Evolutionary conservation across 805 yeast species (phyloP).

Genomic region (Komagataella pseudopastoris): DNA sequence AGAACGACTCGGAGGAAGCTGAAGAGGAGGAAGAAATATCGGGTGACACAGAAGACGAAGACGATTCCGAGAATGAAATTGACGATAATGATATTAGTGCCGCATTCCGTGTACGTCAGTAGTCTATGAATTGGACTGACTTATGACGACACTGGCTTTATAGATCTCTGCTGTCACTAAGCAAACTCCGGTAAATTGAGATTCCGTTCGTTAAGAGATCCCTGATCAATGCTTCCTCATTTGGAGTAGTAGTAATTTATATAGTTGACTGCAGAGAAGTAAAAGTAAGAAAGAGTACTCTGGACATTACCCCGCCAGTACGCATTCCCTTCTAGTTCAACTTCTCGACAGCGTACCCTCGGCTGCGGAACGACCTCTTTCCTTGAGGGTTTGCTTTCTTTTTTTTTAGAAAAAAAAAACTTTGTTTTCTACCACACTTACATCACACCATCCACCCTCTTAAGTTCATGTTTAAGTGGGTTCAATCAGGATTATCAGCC

Average conservation of each 20-base stretch:
- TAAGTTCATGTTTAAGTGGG: slow-evolving; percentile 33
- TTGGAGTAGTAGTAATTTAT: neutral
- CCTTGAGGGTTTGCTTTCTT: neutral
- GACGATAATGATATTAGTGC: neutral
- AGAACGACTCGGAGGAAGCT: slow-evolving; percentile 14
- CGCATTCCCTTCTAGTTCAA: neutral
- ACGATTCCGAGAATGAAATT: neutral
- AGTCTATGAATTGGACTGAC: neutral
- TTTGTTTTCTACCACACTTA: neutral
- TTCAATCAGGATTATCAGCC: slow-evolving; percentile 72
- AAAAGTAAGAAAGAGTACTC: too few species aligned
- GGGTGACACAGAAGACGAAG: slow-evolving; percentile 9
- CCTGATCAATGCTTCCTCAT: neutral
- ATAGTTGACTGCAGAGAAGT: too few species aligned
- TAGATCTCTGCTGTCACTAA: neutral
- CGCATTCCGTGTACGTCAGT: neutral
- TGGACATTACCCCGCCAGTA: too few species aligned
- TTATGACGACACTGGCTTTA: neutral
- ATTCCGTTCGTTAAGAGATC: neutral
- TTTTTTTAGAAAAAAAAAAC: neutral
- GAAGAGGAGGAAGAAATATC: slow-evolving; percentile 14
- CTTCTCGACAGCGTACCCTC: neutral
- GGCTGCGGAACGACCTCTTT: neutral
- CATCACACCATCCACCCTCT: neutral
- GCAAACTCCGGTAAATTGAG: neutral